phyloP scores from a whole-genome alignment of 1,284 basidiomycete genomes.

The Trichosporon coremiiforme region DNA sequence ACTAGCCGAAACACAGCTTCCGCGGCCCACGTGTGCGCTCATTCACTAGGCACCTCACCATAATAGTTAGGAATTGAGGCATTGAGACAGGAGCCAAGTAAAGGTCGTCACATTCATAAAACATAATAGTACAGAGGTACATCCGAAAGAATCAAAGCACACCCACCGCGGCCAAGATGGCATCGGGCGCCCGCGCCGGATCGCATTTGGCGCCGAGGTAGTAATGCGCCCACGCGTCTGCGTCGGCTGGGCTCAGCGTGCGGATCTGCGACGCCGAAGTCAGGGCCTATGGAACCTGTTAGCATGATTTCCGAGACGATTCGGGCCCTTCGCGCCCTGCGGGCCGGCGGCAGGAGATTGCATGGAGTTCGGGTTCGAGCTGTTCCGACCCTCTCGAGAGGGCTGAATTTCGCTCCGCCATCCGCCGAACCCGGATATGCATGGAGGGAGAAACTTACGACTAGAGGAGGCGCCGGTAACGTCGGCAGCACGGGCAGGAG shows the following conservation, averaged over 20 bases:
- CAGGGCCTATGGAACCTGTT: not conserved
- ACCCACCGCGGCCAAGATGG: not conserved
- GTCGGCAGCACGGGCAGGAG: conserved; percentile 9
- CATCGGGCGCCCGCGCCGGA: not conserved
- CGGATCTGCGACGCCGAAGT: conserved; percentile 4
- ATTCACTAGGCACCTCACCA: no score
- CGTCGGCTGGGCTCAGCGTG: not conserved
- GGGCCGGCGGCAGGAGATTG: no score
- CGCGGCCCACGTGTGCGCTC: no score
- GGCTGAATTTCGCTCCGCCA: no score
- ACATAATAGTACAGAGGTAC: not conserved
- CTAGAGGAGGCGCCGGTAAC: not conserved
- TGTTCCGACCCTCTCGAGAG: no score
- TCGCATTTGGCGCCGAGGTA: conserved; percentile 7
- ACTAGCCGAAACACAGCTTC: not conserved
- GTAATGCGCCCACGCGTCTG: conserved; percentile 15
- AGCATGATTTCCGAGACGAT: not conserved
- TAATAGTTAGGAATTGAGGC: no score
- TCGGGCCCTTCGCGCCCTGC: no score
- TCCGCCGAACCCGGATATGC: not conserved
- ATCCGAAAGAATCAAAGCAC: not conserved
- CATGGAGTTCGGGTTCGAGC: not conserved
- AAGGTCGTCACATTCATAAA: not conserved
- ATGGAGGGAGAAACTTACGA: not conserved
- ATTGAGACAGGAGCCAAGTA: no score